Conservation (phyloP, 495 filamentous ascomycete species). For the Podospora tetraspora region DNA sequence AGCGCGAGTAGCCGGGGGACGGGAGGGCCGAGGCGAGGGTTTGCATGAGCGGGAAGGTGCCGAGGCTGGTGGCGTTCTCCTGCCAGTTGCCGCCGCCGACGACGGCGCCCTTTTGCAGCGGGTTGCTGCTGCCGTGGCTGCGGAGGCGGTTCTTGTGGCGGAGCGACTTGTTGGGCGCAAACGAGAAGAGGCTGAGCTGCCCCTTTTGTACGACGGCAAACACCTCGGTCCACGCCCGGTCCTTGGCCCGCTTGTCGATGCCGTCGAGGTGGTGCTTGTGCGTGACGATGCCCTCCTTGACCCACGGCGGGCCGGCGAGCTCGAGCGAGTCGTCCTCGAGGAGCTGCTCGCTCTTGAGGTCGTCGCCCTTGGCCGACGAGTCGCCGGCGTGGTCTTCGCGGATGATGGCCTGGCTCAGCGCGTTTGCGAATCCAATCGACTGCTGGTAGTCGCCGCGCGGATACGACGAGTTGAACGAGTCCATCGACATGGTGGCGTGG, state of each 20-base stretch:
- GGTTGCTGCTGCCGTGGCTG: constrained; percentile 25
- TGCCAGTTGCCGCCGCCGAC: constrained; percentile 97
- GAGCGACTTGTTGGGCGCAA: constrained; percentile 68
- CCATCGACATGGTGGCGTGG: constrained; percentile 83
- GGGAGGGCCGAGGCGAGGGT: constrained; percentile 89
- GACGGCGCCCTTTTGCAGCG: constrained; percentile 49
- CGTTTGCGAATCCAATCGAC: constrained; percentile 96
- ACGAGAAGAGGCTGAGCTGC: constrained; percentile 92
- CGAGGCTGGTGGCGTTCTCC: constrained; percentile 83
- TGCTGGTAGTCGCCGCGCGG: constrained; percentile 84
- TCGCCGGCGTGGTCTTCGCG: constrained; percentile 69
- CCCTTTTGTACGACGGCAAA: constrained; percentile 98
- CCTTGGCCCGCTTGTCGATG: constrained; percentile 83
- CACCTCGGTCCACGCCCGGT: constrained; percentile 87
- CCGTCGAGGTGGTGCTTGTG: constrained; percentile 95
- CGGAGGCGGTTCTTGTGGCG: constrained; percentile 59
- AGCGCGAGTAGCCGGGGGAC: constrained; percentile 85
- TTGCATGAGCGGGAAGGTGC: constrained; percentile 82
- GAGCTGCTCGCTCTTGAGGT: constrained; percentile 56
- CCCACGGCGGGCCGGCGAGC: constrained; percentile 88
- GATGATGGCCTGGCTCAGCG: constrained; percentile 92
- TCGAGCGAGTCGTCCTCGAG: constrained; percentile 90
- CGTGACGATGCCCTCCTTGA: constrained; percentile 91
- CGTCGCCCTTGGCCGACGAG: constrained; percentile 49
- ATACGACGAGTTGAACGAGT: constrained; percentile 76